Conservation (phyloP, 2,329 filamentous ascomycete genomes). For the Diplodia seriata region DNA sequence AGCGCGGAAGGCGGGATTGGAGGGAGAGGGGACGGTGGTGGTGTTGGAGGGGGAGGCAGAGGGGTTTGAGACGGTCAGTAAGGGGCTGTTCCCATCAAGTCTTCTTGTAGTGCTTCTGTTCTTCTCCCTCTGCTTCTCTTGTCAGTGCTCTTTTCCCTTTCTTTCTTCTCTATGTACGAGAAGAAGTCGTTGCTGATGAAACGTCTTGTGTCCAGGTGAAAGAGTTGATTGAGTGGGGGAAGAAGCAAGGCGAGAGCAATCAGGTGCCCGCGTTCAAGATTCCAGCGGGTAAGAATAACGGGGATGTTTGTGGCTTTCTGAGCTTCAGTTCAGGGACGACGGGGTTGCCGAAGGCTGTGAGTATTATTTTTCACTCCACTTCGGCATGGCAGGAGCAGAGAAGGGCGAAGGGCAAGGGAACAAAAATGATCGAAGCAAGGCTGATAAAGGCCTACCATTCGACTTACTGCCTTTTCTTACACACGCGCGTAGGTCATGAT, state of each 20-base stretch:
- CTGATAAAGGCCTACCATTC: too few species aligned
- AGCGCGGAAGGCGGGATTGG: conserved; percentile 62
- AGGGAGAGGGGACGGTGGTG: conserved; percentile 58
- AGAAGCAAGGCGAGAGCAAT: conserved; percentile 49
- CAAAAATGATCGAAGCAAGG: too few species aligned
- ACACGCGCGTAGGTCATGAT: conserved; percentile 55
- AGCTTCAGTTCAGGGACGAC: conserved; percentile 60
- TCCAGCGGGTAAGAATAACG: conserved; percentile 61
- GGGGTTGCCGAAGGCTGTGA: conserved; percentile 57
- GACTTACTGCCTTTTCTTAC: background rate
- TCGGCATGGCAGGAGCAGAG: background rate
- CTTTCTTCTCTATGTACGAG: too few species aligned
- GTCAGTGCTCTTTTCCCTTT: too few species aligned
- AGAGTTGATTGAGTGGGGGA: conserved; percentile 54
- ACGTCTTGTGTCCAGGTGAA: conserved; percentile 42
- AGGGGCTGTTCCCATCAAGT: too few species aligned
- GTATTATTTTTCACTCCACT: conserved; percentile 4
- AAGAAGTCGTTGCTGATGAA: background rate
- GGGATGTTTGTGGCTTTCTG: conserved; percentile 61
- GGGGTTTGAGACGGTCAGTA: conserved; percentile 54
- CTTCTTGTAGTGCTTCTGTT: too few species aligned
- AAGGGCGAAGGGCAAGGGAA: too few species aligned
- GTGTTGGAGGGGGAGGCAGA: conserved; percentile 62
- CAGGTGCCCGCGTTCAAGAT: conserved; percentile 60
- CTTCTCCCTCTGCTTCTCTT: too few species aligned